Evolutionary conservation across 306 rosid species (phyloP).

Genomic region (Quercus gilva): DNA sequence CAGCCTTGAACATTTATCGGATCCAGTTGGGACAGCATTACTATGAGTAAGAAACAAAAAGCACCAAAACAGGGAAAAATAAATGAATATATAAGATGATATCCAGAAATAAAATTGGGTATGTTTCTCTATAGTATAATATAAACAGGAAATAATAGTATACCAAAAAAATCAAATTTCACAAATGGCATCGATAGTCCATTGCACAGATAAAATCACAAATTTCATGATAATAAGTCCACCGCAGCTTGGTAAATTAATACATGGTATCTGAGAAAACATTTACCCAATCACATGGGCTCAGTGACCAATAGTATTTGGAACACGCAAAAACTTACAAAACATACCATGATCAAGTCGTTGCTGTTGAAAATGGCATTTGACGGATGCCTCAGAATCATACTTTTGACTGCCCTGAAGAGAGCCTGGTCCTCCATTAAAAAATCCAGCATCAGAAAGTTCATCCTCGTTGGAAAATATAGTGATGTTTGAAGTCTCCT

Average conservation of each 20-base stretch:
- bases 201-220: not conserved
- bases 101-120: not conserved
- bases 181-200: not conserved
- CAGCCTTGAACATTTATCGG: not conserved
- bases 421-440: constrained; percentile 1
- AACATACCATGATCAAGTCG: constrained; percentile 25
- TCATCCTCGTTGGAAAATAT: constrained; percentile 18
- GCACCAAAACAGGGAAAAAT: not conserved
- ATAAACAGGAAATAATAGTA: not conserved
- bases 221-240: not conserved
- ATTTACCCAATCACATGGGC: not conserved
- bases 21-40: not conserved
- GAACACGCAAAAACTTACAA: not conserved
- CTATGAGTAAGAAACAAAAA: not conserved
- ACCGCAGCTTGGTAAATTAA: not conserved
- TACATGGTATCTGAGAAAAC: not conserved
- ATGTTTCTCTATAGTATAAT: not conserved
- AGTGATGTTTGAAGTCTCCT: constrained; percentile 18
- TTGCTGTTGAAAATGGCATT: constrained; percentile 24
- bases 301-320: too few relatives aligned
- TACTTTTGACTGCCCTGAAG: constrained; percentile 3
- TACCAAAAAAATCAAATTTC: too few relatives aligned
- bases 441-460: constrained; percentile 8
- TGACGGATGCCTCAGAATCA: constrained; percentile 8
- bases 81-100: not conserved